Evolutionary conservation across 1,139 yeast genomes (phyloP).

Genomic region (Eremothecium sinecaudum): DNA sequence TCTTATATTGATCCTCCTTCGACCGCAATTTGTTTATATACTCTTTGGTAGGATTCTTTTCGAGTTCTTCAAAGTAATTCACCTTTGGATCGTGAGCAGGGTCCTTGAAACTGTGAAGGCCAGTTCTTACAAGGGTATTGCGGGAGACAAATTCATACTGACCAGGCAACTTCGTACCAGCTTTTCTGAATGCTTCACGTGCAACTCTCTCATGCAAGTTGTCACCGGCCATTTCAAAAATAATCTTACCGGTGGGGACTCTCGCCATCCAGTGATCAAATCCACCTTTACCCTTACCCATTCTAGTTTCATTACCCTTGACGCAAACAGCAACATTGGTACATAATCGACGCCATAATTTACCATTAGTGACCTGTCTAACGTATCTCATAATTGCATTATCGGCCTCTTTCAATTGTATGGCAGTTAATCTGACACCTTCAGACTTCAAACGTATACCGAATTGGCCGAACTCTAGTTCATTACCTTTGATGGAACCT

Average conservation of each 20-base stretch:
- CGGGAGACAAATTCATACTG: constrained; percentile 73
- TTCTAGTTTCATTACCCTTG: constrained; percentile 97
- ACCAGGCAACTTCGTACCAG: constrained; percentile 89
- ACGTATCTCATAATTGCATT: constrained; percentile 72
- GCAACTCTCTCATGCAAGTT: constrained; percentile 83
- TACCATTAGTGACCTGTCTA: constrained; percentile 47
- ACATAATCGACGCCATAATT: constrained; percentile 68
- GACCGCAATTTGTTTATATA: constrained; percentile 43
- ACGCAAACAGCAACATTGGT: constrained; percentile 87
- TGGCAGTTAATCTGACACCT: constrained; percentile 82
- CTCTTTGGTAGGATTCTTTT: constrained; percentile 57
- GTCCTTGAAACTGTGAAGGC: constrained; percentile 43
- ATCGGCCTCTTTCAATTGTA: constrained; percentile 86
- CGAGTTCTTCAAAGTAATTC: constrained; percentile 48
- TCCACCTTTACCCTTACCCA: constrained; percentile 99
- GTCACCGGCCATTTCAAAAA: constrained; percentile 69
- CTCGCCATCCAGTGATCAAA: constrained; percentile 97
- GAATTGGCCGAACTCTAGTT: constrained; percentile 68
- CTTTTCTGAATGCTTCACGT: constrained; percentile 83
- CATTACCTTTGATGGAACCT: constrained; percentile 84
- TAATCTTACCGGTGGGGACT: constrained; percentile 88
- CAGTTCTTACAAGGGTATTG: constrained; percentile 61
- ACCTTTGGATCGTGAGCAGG: constrained; percentile 34
- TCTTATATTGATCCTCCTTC: constrained; percentile 42
- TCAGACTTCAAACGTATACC: constrained; percentile 83